phyloP scores from a whole-genome alignment of 441 rosid genomes.

The Corymbia calophylla region DNA sequence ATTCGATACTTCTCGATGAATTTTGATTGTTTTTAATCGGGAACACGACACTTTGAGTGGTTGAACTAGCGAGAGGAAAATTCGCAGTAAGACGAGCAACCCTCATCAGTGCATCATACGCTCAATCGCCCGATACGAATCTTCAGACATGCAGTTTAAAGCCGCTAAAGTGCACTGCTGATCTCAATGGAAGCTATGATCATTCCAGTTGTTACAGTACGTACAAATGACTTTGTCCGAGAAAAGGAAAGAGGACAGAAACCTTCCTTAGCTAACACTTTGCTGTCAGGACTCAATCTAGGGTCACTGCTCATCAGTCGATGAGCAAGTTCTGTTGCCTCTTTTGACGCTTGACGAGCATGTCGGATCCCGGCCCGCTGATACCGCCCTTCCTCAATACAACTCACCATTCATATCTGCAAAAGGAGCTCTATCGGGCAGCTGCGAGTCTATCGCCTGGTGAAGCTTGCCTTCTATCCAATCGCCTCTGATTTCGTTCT shows the following conservation, averaged over 20 bases:
- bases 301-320: slow-evolving; percentile 27
- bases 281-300: not conserved
- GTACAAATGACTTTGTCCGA: not conserved
- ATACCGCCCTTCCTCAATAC: not conserved
- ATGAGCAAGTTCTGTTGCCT: slow-evolving; percentile 5
- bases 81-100: rapidly evolving
- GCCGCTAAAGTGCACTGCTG: not conserved
- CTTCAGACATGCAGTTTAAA: not conserved
- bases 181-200: not conserved
- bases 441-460: not conserved
- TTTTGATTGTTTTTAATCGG: not conserved
- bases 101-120: not conserved
- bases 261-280: not conserved
- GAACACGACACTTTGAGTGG: not conserved
- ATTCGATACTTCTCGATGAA: not conserved
- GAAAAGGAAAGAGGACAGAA: not conserved
- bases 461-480: slow-evolving; percentile 24
- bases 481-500: slow-evolving; percentile 19
- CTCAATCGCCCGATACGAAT: not conserved
- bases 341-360: not conserved
- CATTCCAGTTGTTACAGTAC: not conserved
- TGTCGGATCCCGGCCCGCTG: not conserved
- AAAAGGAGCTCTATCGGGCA: slow-evolving; percentile 61
- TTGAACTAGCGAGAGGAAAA: not conserved
- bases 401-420: slow-evolving; percentile 31